Conservation (phyloP, 768 basidiomycete species). For the Lentinula boryana region DNA sequence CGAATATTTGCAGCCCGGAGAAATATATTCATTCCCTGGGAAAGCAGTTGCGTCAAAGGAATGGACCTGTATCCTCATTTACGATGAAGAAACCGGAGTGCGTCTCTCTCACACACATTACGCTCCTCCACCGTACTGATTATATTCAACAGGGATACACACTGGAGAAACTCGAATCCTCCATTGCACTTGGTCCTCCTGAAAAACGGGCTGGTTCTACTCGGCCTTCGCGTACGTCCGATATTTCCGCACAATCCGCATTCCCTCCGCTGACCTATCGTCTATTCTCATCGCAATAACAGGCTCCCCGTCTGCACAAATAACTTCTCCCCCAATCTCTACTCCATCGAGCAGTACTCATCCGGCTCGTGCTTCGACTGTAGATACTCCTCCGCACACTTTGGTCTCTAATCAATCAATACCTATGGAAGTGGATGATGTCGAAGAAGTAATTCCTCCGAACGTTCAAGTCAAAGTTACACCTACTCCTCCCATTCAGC, state of each 20-base stretch:
- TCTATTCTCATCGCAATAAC: neutral
- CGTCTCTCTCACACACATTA: conserved; percentile 16
- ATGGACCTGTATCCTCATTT: conserved; percentile 73
- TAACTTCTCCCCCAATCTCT: conserved; percentile 13
- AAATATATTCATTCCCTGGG: conserved; percentile 53
- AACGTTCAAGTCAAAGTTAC: conserved; percentile 19
- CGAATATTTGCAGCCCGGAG: conserved; percentile 32
- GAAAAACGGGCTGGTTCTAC: conserved; percentile 23
- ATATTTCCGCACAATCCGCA: conserved; percentile 9
- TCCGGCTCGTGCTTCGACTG: conserved; percentile 25
- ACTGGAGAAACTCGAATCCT: conserved; percentile 71
- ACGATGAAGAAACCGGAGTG: conserved; percentile 70
- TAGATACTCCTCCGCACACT: conserved; percentile 27
- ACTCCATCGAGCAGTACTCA: neutral
- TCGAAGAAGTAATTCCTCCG: conserved; percentile 24
- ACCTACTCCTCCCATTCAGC: conserved; percentile 16
- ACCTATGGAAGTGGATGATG: conserved; percentile 20
- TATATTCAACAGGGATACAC: conserved; percentile 49
- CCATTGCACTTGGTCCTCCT: conserved; percentile 35
- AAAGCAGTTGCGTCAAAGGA: conserved; percentile 56
- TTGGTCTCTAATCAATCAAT: conserved; percentile 14
- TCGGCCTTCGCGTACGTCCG: conserved; percentile 21
- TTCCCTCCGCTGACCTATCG: neutral
- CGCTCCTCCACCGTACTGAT: neutral
- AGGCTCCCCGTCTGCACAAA: neutral